Base-by-base conservation (phyloP, 75 land plant species). In the Azolla pinnata region DNA sequence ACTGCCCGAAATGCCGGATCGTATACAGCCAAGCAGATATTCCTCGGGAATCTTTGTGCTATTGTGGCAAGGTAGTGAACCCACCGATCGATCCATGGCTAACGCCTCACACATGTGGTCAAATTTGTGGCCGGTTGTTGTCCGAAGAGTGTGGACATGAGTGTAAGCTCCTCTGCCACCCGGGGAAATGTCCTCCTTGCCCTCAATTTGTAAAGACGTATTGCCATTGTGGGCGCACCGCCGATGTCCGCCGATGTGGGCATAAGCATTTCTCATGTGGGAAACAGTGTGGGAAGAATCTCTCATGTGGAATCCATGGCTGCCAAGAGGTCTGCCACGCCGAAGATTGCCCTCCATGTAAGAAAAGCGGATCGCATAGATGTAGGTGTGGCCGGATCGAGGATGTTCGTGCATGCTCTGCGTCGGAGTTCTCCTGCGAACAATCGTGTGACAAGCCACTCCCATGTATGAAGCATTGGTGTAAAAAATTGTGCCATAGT, bases 141-240 rank as follows among this genome's bases (percentile, higher is more conserved):
- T 35, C 35, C 14, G 54, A 73, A 33, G 47, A 64, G 4, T 95
- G 99, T 60, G 88, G 85, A 27, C 99, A 95, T 47, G 46, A 46
- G 23, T 95, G 99, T 54, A 62, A 81, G 49, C 66, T 95, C 31
- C 63, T 95, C 17, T 95, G 99, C 72, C 99, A 95, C 62, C 99
- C 99, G 19, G 99, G 99, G 17, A 88, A 91, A 0, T 95, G 99
- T 61, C 99, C 99, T 1, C 79, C 99, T 4, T 95, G 99, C 56
- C 99, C 99, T 0, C 82, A 89, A 69, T 65, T 90, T 18, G 76
- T 90, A 14, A 56, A 68, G 28, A 10, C 70, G 17, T 60, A 64
- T 31, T 92, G 97, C 62, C 88, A 77, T 60, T 95, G 99, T 52
- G 85, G 91, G 32, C 31, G 62, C 1, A 25, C 46, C 1, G 53